Conservation (phyloP, 2,329 filamentous ascomycete species). For the Paramyrothecium sp. region DNA sequence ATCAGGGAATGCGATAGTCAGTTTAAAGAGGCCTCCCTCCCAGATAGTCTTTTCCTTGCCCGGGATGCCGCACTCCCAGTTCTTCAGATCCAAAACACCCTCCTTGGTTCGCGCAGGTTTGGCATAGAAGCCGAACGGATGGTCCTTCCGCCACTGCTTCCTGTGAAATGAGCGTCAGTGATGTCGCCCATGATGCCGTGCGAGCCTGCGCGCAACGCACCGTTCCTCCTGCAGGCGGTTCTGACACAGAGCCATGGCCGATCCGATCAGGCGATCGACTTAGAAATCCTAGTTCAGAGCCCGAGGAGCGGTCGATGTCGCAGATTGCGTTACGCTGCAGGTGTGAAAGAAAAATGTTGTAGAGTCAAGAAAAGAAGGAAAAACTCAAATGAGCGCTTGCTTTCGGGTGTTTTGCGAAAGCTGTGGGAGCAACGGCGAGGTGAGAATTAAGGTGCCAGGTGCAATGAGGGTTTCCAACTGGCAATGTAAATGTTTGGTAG, state of each 20-base stretch:
- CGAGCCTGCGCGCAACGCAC: constrained; percentile 44
- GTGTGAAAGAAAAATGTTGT: no score
- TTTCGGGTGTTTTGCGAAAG: no score
- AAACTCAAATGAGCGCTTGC: no score
- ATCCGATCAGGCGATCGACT: constrained; percentile 6
- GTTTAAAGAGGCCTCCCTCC: constrained; percentile 96
- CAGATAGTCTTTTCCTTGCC: constrained; percentile 97
- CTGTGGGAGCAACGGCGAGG: no score
- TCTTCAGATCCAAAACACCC: constrained; percentile 86
- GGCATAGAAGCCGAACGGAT: constrained; percentile 96
- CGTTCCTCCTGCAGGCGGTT: constrained; percentile 87
- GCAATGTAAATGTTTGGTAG: no score
- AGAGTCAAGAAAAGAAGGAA: no score
- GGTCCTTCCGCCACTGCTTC: constrained; percentile 95
- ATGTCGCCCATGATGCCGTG: not conserved
- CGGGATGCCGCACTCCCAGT: constrained; percentile 95
- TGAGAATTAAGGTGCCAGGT: no score
- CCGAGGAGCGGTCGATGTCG: no score
- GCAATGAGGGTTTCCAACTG: no score
- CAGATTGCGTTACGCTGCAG: no score
- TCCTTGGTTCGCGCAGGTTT: constrained; percentile 77
- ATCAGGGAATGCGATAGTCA: constrained; percentile 90
- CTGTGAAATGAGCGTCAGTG: constrained; percentile 40
- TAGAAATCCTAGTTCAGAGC: constrained; percentile 5
- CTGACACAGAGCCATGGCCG: constrained; percentile 77